phyloP scores from a whole-genome alignment of 83 land plant species.

The Picea abies region DNA sequence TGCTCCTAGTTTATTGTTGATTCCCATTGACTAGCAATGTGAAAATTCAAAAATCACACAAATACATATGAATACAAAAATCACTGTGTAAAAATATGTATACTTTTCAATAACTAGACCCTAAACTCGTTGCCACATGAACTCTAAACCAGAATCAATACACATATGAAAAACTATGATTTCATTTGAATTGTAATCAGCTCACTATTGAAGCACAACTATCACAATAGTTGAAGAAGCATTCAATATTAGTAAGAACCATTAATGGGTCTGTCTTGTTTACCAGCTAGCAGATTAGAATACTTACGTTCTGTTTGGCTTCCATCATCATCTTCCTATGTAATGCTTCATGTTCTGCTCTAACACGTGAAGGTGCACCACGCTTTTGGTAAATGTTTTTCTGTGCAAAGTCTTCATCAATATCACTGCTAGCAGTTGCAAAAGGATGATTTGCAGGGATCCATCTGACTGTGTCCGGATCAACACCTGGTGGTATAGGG shows the following conservation, averaged over 20 bases:
- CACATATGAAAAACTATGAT: neutral
- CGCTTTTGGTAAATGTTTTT: slow-evolving; percentile 84
- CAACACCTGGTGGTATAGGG: slow-evolving; percentile 79
- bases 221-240: neutral
- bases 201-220: neutral
- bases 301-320: slow-evolving; percentile 51
- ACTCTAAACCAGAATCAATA: neutral
- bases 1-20: too few species aligned
- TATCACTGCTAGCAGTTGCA: slow-evolving; percentile 82
- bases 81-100: neutral
- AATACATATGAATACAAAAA: neutral
- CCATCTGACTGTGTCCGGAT: slow-evolving; percentile 94
- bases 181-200: neutral
- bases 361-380: slow-evolving; percentile 92
- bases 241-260: slow-evolving; percentile 1
- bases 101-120: neutral
- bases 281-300: neutral
- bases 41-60: neutral
- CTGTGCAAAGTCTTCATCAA: slow-evolving; percentile 85
- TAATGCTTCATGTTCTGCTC: slow-evolving; percentile 94
- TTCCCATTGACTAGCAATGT: neutral
- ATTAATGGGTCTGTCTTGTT: slow-evolving; percentile 5
- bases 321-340: slow-evolving; percentile 80
- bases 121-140: neutral
- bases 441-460: slow-evolving; percentile 98